Evolutionary conservation across 2,329 filamentous ascomycete species (phyloP), one percentile per base, ranked within the genome.

Genomic region (Fusarium circinatum): DNA sequence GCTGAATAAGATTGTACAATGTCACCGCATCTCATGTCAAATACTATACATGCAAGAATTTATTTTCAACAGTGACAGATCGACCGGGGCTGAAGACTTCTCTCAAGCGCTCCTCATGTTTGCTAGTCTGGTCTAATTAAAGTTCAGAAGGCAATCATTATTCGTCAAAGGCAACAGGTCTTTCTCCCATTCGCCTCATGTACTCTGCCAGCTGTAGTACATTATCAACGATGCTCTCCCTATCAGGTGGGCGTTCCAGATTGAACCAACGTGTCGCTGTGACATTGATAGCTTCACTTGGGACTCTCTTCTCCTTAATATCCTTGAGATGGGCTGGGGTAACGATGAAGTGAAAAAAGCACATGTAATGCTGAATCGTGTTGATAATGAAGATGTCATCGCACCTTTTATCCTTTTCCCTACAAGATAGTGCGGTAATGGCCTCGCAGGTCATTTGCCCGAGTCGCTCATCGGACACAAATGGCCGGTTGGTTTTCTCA

Each of bases 221-320:
- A 26, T 45, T 45, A 8, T 45, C 9, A 4, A 26, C 42, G 24
- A 26, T 14, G 5, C 42, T 6, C 11, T 45, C 7, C 17, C 42
- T 45, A 4, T 20, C 24, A 26, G 1, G 1, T 13, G 1, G 24
- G 5, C 24, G 17, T 26, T 45, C 42, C 24, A 45, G 2, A 26
- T 26, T 18, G 3, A 45, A 45, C 42, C 42, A 26, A 9, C 0
- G 24, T 20, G 42, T 45, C 8, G 42, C 17, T 9, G 42, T 26
- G 0, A 45, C 42, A 0, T 45, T 4, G 17, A 26, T 9, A 3
- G 24, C 42, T 8, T 8, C 1, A 9, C 6, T 1, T 45, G 42
- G 42, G 42, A 45, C 8, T 44, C 17, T 44, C 2, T 10, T 10
- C n/a, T 13, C 1, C 7, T 18, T 4, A 8, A 45, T 4, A 20